phyloP scores from a whole-genome alignment of 2,329 filamentous ascomycete species.

The Calonectria pseudoturangicola region DNA sequence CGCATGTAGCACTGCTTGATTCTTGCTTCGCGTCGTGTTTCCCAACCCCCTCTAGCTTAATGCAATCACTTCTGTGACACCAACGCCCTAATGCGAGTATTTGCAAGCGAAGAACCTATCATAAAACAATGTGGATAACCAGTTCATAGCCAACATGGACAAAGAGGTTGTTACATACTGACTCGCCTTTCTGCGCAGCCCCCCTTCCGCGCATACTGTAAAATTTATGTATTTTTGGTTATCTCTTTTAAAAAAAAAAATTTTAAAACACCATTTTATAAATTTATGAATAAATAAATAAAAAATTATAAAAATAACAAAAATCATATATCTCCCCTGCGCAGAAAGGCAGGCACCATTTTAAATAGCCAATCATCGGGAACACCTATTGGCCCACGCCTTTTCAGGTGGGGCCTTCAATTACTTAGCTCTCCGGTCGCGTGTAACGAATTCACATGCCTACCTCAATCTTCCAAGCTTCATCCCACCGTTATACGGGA shows the following conservation, averaged over 20 bases:
- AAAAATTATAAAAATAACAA: too few species aligned
- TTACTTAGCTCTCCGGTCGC: not conserved
- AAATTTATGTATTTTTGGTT: too few species aligned
- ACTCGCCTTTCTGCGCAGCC: too few species aligned
- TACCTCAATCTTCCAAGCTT: conserved; percentile 2
- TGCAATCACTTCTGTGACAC: conserved; percentile 10
- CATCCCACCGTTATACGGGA: not conserved
- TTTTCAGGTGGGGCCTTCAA: conserved; percentile 1
- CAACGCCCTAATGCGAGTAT: not conserved
- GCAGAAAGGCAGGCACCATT: too few species aligned
- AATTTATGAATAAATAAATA: too few species aligned
- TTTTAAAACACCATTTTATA: too few species aligned
- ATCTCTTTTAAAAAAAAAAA: too few species aligned
- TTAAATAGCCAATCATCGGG: too few species aligned
- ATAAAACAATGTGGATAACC: not conserved
- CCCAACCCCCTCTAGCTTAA: not conserved
- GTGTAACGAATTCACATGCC: conserved; percentile 20
- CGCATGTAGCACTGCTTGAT: conserved; percentile 4
- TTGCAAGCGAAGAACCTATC: not conserved
- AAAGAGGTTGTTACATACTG: not conserved
- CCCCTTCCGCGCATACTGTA: too few species aligned
- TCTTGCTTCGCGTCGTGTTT: not conserved
- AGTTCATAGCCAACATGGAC: not conserved
- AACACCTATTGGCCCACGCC: not conserved
- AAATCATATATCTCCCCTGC: too few species aligned